Evolutionary conservation across 768 basidiomycete genomes (phyloP), one percentile per base, ranked within the genome.

Genomic region (Auricularia heimuer): DNA sequence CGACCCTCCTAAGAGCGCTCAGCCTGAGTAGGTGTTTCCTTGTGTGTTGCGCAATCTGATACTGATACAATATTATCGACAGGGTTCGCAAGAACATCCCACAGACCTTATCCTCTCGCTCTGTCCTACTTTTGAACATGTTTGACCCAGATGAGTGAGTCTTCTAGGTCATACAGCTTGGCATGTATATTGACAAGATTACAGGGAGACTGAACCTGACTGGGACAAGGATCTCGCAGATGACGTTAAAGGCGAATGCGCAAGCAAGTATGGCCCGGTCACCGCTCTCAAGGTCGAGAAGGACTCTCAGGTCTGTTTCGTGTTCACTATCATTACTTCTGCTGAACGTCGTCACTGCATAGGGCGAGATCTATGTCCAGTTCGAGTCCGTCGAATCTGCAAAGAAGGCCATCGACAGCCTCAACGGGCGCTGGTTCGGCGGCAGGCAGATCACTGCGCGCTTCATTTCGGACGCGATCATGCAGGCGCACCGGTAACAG

Each of bases 331-430:
- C 4, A n/a, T 3, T 14, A 60, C 37, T 63, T 62, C 36, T 39
- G 4, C 54, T 68, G 39, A 67, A 45, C 10, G 33, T 35, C 47
- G 18, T 29, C 29, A 29, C 29, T 29, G 62, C 29, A 29, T 71
- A 98, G 93, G 96, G 97, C 71, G 94, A 99, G 77, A 97, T 99
- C 61, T 98, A 97, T 75, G 82, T 98, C 74, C 93, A 96, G 77
- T 98, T 98, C 71, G 83, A 85, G 65, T 75, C 81, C 33, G 78
- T 94, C 66, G 92, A 92, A 2, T 79, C 84, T 11, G 92, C 97
- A 37, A 88, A 87, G 73, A 84, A 87, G 65, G 92, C 95, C 45
- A 78, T 97, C 58, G 85, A 91, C 75, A 92, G 93, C 70, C 83
- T 99, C 64, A 94, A 97, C 70, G 93, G 94, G 63, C 90, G 97